phyloP scores from a whole-genome alignment of 1,284 basidiomycete species.

The Pulchroboletus neoregius region DNA sequence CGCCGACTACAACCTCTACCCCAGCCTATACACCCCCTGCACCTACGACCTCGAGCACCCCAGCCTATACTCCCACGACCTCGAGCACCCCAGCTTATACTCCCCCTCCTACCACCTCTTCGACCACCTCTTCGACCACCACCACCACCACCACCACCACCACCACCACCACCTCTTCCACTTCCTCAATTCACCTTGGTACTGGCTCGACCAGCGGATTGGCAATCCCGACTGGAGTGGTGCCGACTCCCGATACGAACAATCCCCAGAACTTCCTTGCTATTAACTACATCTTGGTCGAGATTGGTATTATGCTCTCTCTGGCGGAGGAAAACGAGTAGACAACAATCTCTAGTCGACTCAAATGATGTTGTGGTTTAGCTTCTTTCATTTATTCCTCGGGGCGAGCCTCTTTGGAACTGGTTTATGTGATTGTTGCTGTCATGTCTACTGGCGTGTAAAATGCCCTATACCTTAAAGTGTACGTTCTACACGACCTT shows the following conservation, averaged over 20 bases:
- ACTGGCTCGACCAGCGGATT: constrained; percentile 26
- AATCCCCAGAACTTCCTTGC: constrained; percentile 34
- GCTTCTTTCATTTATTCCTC: not conserved
- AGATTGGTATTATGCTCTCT: constrained; percentile 35
- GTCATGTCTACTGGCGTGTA: constrained; percentile 8
- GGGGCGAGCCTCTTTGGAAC: constrained; percentile 8
- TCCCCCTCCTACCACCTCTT: constrained; percentile 22
- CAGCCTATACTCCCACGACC: constrained; percentile 25
- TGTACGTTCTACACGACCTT: constrained; percentile 7
- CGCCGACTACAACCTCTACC: constrained; percentile 23
- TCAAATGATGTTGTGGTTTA: not conserved
- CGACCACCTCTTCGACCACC: constrained; percentile 24
- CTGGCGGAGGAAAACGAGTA: constrained; percentile 8
- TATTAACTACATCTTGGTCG: constrained; percentile 39
- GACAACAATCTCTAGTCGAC: not conserved
- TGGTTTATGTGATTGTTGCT: not conserved
- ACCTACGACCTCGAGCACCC: constrained; percentile 19
- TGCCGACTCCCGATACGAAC: constrained; percentile 14
- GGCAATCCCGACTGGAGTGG: constrained; percentile 31
- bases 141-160: constrained; percentile 21
- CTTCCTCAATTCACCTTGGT: constrained; percentile 17
- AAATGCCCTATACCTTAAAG: constrained; percentile 22
- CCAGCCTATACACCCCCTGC: constrained; percentile 20
- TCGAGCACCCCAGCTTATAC: constrained; percentile 26
- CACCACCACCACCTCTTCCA: constrained; percentile 15